These are phyloP conservation scores for Vicia villosa DNA, from an alignment of 306 rosid genomes.

Conservation along the genomic window DNA sequence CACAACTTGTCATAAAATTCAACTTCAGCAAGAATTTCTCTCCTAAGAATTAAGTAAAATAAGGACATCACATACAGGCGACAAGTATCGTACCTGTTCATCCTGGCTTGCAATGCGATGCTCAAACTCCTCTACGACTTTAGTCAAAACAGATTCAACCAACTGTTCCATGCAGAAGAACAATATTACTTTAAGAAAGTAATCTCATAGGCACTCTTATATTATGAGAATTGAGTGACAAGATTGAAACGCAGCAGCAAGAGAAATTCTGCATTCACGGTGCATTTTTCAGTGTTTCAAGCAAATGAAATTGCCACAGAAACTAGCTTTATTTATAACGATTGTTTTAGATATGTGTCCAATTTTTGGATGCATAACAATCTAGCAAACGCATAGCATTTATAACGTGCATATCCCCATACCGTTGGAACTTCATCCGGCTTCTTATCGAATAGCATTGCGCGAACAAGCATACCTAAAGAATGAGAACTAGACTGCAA, in stretches of 20 bases:
- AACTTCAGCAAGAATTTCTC: constrained; percentile 7
- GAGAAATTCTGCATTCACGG: constrained; percentile 35
- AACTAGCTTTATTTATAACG: background rate
- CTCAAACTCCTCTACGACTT: constrained; percentile 90
- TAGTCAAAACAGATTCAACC: constrained; percentile 81
- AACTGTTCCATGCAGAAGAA: constrained; percentile 61
- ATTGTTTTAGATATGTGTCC: background rate
- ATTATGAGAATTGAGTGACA: constrained; percentile 10
- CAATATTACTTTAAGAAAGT: constrained; percentile 29
- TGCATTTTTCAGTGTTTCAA: constrained; percentile 17
- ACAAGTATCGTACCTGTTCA: constrained; percentile 57
- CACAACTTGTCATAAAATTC: constrained; percentile 16
- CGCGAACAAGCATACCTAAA: constrained; percentile 72
- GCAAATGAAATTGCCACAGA: background rate
- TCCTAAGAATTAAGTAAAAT: background rate
- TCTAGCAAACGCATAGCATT: constrained; percentile 7
- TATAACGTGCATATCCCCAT: constrained; percentile 28
- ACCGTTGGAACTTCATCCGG: constrained; percentile 95
- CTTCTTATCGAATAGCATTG: constrained; percentile 73
- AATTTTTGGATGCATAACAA: constrained; percentile 11
- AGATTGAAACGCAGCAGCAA: constrained; percentile 22
- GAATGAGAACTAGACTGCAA: constrained; percentile 67
- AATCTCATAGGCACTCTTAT: constrained; percentile 22
- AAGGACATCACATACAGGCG: background rate
- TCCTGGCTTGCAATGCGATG: constrained; percentile 63